Evolutionary conservation across 805 yeast species (phyloP).

Genomic region (Yamadazyma scolyti): DNA sequence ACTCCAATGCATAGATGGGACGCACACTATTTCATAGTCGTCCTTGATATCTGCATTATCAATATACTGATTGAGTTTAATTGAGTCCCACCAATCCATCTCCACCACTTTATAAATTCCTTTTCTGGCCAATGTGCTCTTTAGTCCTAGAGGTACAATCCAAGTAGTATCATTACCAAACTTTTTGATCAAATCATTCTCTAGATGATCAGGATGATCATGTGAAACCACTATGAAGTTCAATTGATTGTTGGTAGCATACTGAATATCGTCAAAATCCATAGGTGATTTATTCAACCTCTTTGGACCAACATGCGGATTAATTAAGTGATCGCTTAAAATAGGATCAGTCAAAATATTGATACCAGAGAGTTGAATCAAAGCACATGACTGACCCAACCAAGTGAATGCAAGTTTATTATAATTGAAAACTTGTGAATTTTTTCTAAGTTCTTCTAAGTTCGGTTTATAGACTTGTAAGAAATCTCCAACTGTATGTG

Average conservation of each 20-base stretch:
- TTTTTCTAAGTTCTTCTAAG: constrained; percentile 38
- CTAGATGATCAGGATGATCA: constrained; percentile 95
- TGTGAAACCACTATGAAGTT: constrained; percentile 81
- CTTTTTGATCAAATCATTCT: constrained; percentile 50
- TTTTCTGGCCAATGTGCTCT: constrained; percentile 50
- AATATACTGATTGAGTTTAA: constrained; percentile 36
- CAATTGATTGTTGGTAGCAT: constrained; percentile 51
- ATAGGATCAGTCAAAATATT: constrained; percentile 85
- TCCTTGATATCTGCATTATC: constrained; percentile 35
- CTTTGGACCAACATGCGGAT: constrained; percentile 70
- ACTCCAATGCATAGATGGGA: constrained; percentile 98
- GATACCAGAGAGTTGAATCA: constrained; percentile 66
- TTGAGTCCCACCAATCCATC: constrained; percentile 87
- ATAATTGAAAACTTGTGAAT: constrained; percentile 20
- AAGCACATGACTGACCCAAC: constrained; percentile 90
- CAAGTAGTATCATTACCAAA: constrained; percentile 62
- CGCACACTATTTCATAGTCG: constrained; percentile 74
- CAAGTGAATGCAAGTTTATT: constrained; percentile 71
- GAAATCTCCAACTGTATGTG: constrained; percentile 46
- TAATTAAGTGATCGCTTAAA: constrained; percentile 62
- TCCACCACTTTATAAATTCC: constrained; percentile 67
- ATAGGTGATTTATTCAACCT: constrained; percentile 80
- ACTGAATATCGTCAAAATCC: constrained; percentile 47
- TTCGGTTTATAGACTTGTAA: constrained; percentile 64
- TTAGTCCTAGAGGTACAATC: constrained; percentile 85